Percentiles rank a stretch among this genome's conserved stretches.
Evolutionary conservation across 2,329 filamentous ascomycete genomes (phyloP).

Genomic region (Colletotrichum plurivorum): DNA sequence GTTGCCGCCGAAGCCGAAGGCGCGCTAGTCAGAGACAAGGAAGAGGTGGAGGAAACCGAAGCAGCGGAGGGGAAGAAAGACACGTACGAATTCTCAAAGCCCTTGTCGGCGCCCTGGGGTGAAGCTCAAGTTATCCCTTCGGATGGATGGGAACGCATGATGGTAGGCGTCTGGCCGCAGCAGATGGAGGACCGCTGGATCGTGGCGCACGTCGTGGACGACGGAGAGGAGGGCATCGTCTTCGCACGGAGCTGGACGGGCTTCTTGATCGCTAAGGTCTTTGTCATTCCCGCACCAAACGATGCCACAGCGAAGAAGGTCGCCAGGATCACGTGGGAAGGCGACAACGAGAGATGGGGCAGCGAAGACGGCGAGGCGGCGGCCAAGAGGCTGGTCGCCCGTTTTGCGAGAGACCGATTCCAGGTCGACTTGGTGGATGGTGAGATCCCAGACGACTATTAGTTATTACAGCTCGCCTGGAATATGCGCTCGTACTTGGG

Average conservation of each 20-base stretch:
- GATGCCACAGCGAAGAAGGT: not conserved
- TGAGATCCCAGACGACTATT: not conserved
- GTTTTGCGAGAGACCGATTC: not conserved
- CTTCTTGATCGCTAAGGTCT: constrained; percentile 9
- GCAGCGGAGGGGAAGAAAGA: not conserved
- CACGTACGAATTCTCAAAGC: constrained; percentile 11
- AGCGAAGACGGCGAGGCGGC: not conserved
- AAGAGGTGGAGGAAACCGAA: not conserved
- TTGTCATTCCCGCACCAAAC: not conserved
- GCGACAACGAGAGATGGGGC: not conserved
- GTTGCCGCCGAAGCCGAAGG: not conserved
- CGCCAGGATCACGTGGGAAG: constrained; percentile 14
- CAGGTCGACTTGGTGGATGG: not conserved
- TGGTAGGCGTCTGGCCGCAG: constrained; percentile 15
- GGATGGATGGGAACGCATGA: constrained; percentile 23
- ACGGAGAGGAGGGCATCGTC: not conserved
- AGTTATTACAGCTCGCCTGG: not conserved
- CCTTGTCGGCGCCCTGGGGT: constrained; percentile 7
- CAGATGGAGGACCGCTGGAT: constrained; percentile 25
- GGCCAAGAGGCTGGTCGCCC: constrained; percentile 5
- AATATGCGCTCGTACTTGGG: too few species aligned
- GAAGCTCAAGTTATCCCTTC: not conserved
- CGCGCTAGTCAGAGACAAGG: not conserved
- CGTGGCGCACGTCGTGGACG: not conserved
- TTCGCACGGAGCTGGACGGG: constrained; percentile 27